A percentile compares a stretch with the other conserved stretches of the same genome.
Evolutionary conservation across 805 yeast species (phyloP).

Genomic region (Suhomyces vadensis): DNA sequence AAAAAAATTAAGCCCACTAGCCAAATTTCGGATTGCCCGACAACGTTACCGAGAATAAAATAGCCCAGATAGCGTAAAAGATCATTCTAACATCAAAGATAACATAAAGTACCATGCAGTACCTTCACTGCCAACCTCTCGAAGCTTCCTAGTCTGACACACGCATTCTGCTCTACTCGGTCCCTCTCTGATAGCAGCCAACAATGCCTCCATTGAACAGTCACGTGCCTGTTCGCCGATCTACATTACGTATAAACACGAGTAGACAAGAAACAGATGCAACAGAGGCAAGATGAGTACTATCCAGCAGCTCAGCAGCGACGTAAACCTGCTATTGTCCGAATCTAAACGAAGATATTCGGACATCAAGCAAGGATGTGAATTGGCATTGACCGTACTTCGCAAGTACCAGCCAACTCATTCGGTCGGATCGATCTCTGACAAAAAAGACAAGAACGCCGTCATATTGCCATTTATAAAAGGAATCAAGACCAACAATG

Average conservation of each 20-base stretch:
- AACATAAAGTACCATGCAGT: too few relatives aligned
- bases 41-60: too few relatives aligned
- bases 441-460: constrained; percentile 31
- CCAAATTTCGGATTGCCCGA: too few relatives aligned
- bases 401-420: constrained; percentile 21
- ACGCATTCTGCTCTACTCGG: too few relatives aligned
- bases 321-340: constrained; percentile 57
- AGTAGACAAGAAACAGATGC: neutral
- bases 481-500: constrained; percentile 73
- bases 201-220: too few relatives aligned
- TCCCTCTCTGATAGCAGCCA: too few relatives aligned
- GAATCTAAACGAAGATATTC: constrained; percentile 72
- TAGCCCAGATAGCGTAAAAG: too few relatives aligned
- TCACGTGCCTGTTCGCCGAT: too few relatives aligned
- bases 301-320: constrained; percentile 52
- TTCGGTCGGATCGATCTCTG: constrained; percentile 30
- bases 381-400: constrained; percentile 21
- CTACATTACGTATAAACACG: neutral
- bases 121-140: too few relatives aligned
- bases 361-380: constrained; percentile 58
- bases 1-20: too few relatives aligned
- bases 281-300: constrained; percentile 27
- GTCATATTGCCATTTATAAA: constrained; percentile 58
- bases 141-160: too few relatives aligned
- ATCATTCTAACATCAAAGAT: too few relatives aligned